Evolutionary conservation across 108 stramenopile genomes (phyloP).

Genomic region (Nitzschia sp.): DNA sequence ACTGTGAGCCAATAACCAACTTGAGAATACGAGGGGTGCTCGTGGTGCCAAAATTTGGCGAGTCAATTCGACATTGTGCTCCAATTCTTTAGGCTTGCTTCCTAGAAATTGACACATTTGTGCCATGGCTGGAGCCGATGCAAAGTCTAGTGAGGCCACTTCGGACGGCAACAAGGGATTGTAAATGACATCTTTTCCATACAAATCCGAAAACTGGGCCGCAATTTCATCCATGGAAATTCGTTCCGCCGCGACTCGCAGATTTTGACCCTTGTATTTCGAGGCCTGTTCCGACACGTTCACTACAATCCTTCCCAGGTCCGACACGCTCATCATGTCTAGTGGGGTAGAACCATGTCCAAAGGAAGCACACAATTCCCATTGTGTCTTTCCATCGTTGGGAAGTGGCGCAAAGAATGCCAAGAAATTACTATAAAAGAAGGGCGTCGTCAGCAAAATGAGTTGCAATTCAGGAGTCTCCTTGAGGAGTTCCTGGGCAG

Average conservation of each 20-base stretch:
- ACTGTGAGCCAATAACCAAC: slow-evolving; percentile 64
- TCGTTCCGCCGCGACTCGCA: slow-evolving; percentile 42
- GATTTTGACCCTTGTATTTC: slow-evolving; percentile 39
- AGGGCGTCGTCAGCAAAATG: slow-evolving; percentile 54
- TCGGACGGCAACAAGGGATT: slow-evolving; percentile 55
- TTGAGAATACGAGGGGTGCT: slow-evolving; percentile 43
- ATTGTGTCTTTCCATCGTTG: slow-evolving; percentile 46
- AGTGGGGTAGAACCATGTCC: slow-evolving; percentile 42
- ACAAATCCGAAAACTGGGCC: slow-evolving; percentile 49
- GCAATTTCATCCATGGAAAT: slow-evolving; percentile 65
- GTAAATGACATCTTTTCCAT: slow-evolving; percentile 71
- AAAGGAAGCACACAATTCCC: slow-evolving; percentile 55
- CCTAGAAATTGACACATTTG: slow-evolving; percentile 71
- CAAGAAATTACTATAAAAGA: slow-evolving; percentile 59
- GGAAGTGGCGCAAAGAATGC: slow-evolving; percentile 57
- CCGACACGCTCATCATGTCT: slow-evolving; percentile 55
- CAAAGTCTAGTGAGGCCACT: slow-evolving; percentile 45
- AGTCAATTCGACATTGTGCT: slow-evolving; percentile 46
- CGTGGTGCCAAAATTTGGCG: slow-evolving; percentile 27
- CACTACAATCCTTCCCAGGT: slow-evolving; percentile 51
- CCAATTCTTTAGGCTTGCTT: background rate
- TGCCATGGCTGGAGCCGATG: slow-evolving; percentile 44
- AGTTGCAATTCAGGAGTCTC: slow-evolving; percentile 44
- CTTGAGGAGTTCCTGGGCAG: slow-evolving; percentile 34
- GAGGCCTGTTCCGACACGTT: slow-evolving; percentile 25